Percentiles rank a stretch among this genome's conserved stretches.
phyloP scores from a whole-genome alignment of 2,329 filamentous ascomycete species.

The Pyrenophora tritici-repentis region DNA sequence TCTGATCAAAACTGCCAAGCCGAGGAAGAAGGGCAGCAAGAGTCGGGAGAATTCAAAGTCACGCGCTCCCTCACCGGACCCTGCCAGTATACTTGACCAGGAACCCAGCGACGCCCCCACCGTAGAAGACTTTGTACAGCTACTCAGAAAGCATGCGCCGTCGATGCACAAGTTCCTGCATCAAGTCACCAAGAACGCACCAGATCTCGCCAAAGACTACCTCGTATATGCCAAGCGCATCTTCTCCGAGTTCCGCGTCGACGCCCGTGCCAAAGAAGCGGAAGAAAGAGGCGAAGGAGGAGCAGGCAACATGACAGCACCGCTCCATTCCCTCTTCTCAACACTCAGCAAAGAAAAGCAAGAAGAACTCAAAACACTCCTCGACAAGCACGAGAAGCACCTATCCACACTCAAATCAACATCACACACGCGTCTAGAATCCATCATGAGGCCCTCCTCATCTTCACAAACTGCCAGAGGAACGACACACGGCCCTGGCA shows the following conservation, averaged over 20 bases:
- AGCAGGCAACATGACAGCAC: constrained; percentile 51
- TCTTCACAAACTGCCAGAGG: constrained; percentile 19
- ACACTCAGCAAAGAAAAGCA: constrained; percentile 57
- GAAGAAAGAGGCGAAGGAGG: constrained; percentile 32
- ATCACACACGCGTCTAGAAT: constrained; percentile 57
- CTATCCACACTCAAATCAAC: constrained; percentile 46
- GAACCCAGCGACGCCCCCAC: constrained; percentile 52
- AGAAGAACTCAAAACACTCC: constrained; percentile 53
- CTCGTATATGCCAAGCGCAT: constrained; percentile 64
- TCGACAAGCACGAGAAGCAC: constrained; percentile 67
- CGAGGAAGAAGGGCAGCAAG: constrained; percentile 38
- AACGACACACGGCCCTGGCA: constrained; percentile 67
- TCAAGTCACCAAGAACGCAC: constrained; percentile 69
- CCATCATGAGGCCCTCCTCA: constrained; percentile 53
- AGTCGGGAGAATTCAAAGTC: constrained; percentile 30
- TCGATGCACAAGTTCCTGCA: constrained; percentile 73
- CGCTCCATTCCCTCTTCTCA: constrained; percentile 51
- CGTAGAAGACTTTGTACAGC: constrained; percentile 72
- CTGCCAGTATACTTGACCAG: constrained; percentile 30
- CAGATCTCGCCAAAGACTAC: constrained; percentile 66
- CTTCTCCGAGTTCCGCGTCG: constrained; percentile 60
- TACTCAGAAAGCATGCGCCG: constrained; percentile 68
- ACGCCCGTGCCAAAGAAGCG: constrained; percentile 23
- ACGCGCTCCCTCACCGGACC: constrained; percentile 27
- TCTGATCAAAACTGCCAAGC: constrained; percentile 63